A percentile compares a stretch with the other conserved stretches of the same genome.
Conservation (phyloP, 257 asterid genomes). For the Rehmannia glutinosa region DNA sequence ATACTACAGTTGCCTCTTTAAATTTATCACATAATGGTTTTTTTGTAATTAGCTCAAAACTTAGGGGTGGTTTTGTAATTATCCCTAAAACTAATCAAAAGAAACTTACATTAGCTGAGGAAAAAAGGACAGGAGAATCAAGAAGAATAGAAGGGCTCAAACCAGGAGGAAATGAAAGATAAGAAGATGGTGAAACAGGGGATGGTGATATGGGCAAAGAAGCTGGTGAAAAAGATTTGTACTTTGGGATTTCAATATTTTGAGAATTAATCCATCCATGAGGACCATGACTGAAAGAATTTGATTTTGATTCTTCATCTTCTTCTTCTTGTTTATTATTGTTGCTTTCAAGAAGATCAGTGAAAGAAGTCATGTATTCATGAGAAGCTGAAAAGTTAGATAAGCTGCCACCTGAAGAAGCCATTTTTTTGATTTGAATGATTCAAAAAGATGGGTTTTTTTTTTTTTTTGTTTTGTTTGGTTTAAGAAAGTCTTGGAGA, state of each 20-base stretch:
- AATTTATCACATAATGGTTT: too few relatives aligned
- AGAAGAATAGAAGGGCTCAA: slow-evolving; percentile 73
- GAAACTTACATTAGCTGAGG: slow-evolving; percentile 56
- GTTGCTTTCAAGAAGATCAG: slow-evolving; percentile 28
- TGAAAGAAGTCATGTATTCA: slow-evolving; percentile 38
- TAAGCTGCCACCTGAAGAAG: slow-evolving; percentile 22
- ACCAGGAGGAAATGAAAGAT: slow-evolving; percentile 48
- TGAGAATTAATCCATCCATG: slow-evolving; percentile 1
- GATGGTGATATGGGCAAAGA: slow-evolving; percentile 57
- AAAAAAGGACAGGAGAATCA: slow-evolving; percentile 74
- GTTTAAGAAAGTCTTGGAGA: slow-evolving; percentile 17
- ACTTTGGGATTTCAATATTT: slow-evolving; percentile 34
- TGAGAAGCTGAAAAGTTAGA: slow-evolving; percentile 18
- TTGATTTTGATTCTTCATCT: background rate
- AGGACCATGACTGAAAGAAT: too few relatives aligned
- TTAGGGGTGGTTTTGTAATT: too few relatives aligned
- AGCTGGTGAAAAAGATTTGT: slow-evolving; percentile 56
- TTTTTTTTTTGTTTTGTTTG: too few relatives aligned
- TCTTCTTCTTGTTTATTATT: slow-evolving; percentile 17
- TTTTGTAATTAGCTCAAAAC: too few relatives aligned
- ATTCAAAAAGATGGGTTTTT: background rate
- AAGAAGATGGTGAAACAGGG: slow-evolving; percentile 75
- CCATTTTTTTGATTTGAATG: slow-evolving; percentile 2
- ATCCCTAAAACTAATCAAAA: too few relatives aligned
- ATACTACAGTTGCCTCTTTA: too few relatives aligned